Conservation (phyloP, 257 asterid species). For the Echium plantagineum region DNA sequence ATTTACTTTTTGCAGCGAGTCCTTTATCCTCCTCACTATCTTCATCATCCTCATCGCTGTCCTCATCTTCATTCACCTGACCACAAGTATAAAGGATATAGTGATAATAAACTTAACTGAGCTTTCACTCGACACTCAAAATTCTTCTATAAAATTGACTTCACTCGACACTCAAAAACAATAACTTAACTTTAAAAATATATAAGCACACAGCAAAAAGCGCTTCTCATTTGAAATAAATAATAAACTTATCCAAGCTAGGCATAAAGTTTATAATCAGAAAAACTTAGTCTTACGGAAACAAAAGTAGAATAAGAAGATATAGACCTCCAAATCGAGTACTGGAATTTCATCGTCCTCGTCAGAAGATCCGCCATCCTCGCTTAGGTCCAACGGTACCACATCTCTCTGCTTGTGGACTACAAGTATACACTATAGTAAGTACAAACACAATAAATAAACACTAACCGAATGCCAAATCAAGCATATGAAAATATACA, state of each 20-base stretch:
- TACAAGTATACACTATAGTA: conserved; percentile 15
- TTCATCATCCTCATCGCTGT: conserved; percentile 14
- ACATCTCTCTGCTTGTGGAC: conserved; percentile 88
- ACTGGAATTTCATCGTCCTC: conserved; percentile 77
- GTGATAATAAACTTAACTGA: no score
- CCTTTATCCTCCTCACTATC: conserved; percentile 43
- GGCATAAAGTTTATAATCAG: neutral
- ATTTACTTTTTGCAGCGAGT: conserved; percentile 64
- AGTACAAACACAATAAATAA: conserved; percentile 1
- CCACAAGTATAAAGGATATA: conserved; percentile 15
- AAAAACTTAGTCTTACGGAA: neutral
- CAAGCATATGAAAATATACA: neutral
- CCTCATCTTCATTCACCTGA: conserved; percentile 25
- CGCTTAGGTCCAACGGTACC: conserved; percentile 51
- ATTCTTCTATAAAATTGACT: no score
- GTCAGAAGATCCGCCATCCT: conserved; percentile 54
- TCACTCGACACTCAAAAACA: no score
- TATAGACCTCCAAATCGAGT: conserved; percentile 52
- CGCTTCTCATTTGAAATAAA: no score
- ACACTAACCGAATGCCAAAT: neutral
- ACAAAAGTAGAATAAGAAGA: neutral
- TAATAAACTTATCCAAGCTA: neutral
- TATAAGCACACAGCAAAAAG: no score
- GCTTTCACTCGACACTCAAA: no score
- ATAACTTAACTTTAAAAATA: no score